Evolutionary conservation across 371 early-diverging fungal species (phyloP).

Genomic region (Quaeritorhiza haematococci): DNA sequence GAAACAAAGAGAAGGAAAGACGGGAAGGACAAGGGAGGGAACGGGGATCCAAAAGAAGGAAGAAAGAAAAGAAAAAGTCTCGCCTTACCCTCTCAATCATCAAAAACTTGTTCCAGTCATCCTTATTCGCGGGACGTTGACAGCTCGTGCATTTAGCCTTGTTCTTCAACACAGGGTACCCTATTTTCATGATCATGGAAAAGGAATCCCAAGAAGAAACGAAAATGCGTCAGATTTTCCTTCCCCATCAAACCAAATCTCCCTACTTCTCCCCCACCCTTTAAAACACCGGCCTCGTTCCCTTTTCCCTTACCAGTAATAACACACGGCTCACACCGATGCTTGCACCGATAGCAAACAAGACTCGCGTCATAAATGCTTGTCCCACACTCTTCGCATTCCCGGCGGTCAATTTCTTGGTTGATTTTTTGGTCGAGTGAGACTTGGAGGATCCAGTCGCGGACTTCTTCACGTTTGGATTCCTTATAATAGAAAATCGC

Average conservation of each 20-base stretch:
- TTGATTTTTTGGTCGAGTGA: slow-evolving; percentile 46
- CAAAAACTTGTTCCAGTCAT: slow-evolving; percentile 56
- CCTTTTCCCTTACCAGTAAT: slow-evolving; percentile 45
- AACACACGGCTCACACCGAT: slow-evolving; percentile 37
- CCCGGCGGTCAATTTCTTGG: slow-evolving; percentile 42
- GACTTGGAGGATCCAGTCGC: slow-evolving; percentile 54
- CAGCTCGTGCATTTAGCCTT: slow-evolving; percentile 40
- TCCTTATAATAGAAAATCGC: slow-evolving; percentile 18
- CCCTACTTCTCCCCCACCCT: too few relatives aligned
- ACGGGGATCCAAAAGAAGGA: slow-evolving; percentile 3
- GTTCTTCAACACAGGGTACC: slow-evolving; percentile 44
- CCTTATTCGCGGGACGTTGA: slow-evolving; percentile 42
- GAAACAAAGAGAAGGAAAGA: too few relatives aligned
- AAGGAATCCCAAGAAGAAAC: neutral
- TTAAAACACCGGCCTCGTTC: too few relatives aligned
- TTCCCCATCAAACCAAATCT: too few relatives aligned
- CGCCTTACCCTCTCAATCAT: slow-evolving; percentile 32
- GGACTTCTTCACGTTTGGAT: slow-evolving; percentile 40
- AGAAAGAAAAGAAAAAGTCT: neutral
- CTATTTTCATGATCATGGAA: slow-evolving; percentile 11
- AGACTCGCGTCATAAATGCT: slow-evolving; percentile 43
- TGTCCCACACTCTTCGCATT: slow-evolving; percentile 47
- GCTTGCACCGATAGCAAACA: slow-evolving; percentile 37
- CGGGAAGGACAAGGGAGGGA: too few relatives aligned
- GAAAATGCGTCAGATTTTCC: neutral